Conservation (phyloP, 257 asterid genomes). For the Scutellaria minor region DNA sequence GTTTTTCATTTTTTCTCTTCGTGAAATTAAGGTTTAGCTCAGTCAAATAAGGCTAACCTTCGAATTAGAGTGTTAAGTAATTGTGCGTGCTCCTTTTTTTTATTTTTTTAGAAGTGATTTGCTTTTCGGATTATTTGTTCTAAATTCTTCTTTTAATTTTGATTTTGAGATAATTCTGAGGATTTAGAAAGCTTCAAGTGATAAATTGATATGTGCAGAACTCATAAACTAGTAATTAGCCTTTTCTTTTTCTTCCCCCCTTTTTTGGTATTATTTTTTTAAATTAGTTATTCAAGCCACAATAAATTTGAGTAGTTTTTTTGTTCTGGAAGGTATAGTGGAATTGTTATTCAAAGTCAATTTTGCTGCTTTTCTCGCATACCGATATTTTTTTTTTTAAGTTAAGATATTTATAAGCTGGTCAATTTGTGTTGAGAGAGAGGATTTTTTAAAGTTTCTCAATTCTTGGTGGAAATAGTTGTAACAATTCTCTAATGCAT, state of each 20-base stretch:
- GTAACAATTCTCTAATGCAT: background rate
- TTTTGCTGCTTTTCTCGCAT: constrained; percentile 26
- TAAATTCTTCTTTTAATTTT: background rate
- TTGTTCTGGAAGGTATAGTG: background rate
- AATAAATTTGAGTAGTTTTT: background rate
- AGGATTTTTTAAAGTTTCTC: background rate
- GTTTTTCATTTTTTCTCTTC: background rate
- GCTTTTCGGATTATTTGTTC: constrained; percentile 11
- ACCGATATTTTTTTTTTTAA: background rate
- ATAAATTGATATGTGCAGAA: background rate
- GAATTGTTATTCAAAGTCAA: constrained; percentile 1
- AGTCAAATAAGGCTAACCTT: constrained; percentile 25
- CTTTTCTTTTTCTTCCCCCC: background rate
- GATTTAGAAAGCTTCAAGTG: constrained; percentile 22
- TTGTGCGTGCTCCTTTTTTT: background rate
- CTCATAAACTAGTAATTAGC: background rate
- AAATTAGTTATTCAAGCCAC: constrained; percentile 2
- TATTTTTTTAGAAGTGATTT: constrained; percentile 8
- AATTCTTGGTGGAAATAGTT: constrained; percentile 20
- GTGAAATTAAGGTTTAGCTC: constrained; percentile 21
- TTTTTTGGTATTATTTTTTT: constrained; percentile 6
- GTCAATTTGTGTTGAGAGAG: background rate
- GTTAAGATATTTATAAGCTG: constrained; percentile 14
- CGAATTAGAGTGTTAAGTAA: constrained; percentile 29
- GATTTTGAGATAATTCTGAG: constrained; percentile 10